Evolutionary conservation across 2,329 filamentous ascomycete genomes (phyloP).

Genomic region (Colletotrichum paranaense): DNA sequence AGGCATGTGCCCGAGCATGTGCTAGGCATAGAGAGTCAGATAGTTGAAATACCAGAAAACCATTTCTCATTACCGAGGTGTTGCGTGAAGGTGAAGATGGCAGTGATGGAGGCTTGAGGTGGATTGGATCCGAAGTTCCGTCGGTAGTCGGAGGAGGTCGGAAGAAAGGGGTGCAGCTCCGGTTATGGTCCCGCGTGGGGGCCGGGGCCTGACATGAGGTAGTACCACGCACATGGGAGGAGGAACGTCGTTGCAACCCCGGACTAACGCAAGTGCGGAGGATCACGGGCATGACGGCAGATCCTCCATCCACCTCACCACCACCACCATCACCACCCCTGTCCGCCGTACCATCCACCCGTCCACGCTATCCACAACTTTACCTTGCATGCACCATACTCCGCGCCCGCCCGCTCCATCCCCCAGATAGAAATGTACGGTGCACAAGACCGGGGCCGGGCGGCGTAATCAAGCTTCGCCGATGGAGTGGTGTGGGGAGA

Average conservation of each 20-base stretch:
- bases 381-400: not conserved
- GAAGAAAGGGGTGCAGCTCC: not conserved
- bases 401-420: not conserved
- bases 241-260: not conserved
- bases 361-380: not conserved
- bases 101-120: not conserved
- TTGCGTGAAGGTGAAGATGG: not conserved
- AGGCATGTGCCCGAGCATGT: not conserved
- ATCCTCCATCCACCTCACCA: not conserved
- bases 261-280: not conserved
- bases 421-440: not conserved
- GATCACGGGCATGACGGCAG: not conserved
- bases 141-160: not conserved
- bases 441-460: not conserved
- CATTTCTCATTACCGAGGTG: not conserved
- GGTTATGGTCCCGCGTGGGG: not conserved
- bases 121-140: not conserved
- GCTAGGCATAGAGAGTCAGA: not conserved
- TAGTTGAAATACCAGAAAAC: conserved; percentile 2
- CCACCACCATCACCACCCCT: not conserved
- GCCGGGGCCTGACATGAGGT: not conserved
- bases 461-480: not conserved
- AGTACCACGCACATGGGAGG: not conserved
- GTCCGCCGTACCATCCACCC: not conserved
- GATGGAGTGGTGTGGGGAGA: not conserved